phyloP scores from a whole-genome alignment of 2,329 filamentous ascomycete genomes.

The Talaromyces islandicus region DNA sequence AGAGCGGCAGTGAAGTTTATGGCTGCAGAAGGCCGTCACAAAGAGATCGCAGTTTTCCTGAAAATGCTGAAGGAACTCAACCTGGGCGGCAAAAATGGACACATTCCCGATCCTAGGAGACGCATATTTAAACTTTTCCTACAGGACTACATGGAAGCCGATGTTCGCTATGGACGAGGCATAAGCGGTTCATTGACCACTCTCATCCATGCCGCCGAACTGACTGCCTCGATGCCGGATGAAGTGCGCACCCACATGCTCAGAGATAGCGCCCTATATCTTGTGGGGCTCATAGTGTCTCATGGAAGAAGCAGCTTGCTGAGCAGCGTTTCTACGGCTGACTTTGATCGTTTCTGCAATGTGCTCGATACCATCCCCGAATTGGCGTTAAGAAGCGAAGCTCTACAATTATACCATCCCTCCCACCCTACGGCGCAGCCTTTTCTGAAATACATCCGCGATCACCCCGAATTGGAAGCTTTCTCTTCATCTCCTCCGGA shows the following conservation, averaged over 20 bases:
- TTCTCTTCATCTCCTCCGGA: neutral
- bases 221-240: slow-evolving; percentile 13
- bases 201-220: slow-evolving; percentile 22
- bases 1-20: slow-evolving; percentile 32
- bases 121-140: slow-evolving; percentile 23
- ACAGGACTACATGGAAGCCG: slow-evolving; percentile 26
- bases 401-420: slow-evolving; percentile 34
- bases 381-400: slow-evolving; percentile 20
- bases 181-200: slow-evolving; percentile 25
- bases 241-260: slow-evolving; percentile 16
- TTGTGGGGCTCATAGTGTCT: slow-evolving; percentile 21
- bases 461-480: slow-evolving; percentile 10
- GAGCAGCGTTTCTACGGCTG: slow-evolving; percentile 19
- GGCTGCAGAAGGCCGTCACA: slow-evolving; percentile 30
- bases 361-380: slow-evolving; percentile 19
- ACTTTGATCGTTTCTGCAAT: slow-evolving; percentile 29
- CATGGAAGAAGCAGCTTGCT: slow-evolving; percentile 15
- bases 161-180: slow-evolving; percentile 27
- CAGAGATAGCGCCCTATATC: slow-evolving; percentile 17
- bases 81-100: slow-evolving; percentile 20
- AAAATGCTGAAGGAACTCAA: slow-evolving; percentile 22
- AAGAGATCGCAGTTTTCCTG: slow-evolving; percentile 30
- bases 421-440: slow-evolving; percentile 25
- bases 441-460: slow-evolving; percentile 24
- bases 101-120: slow-evolving; percentile 17